Evolutionary conservation across 1,284 basidiomycete species (phyloP), one percentile per base, ranked within the genome.

Genomic region (Veloboletus limbatus): DNA sequence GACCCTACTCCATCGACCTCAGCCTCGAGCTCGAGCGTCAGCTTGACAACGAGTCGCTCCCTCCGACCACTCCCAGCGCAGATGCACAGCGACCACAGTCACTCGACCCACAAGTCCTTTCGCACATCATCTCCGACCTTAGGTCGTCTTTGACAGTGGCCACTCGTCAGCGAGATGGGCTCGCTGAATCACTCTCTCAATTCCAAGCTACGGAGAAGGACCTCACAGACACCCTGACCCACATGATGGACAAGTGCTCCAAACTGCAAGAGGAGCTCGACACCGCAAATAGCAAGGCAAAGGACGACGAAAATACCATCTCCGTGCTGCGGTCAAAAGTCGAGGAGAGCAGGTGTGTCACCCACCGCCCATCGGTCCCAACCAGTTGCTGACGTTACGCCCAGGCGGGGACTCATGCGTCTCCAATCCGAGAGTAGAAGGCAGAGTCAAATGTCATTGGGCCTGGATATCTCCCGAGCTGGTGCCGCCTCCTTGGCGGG

Each of bases 321-420:
- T 71, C 78, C 9, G 73, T 91, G 64, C 72, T 97, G 32, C 77
- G 93, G 25, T 77, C 81, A 16, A 94, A 92, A 63, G 88, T 96
- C n/a, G 92, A 96, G 58, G 88, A 93, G 65, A 92, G 89, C 67
- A 76, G 93, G 86, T 85, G 57, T 30, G 76, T 67, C 27, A 26
- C 17, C 39, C 11, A 27, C n/a, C 26, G 39, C 35, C 9, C 25
- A 20, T 40, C 8, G 25, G 16, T 24, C 8, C 37, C 44, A 24
- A 32, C 21, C 35, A 14, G 16, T 20, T 35, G 31, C 40, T 31
- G 36, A 56, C 44, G 17, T 37, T 34, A 20, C 7, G 20, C 17
- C 20, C 58, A 89, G 87, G 55, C 83, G 90, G 45, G 91, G 88
- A 11, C 76, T 97, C 31, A 94, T 95, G 89, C 77, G 87, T n/a